Evolutionary conservation across 805 yeast genomes (phyloP).

Genomic region (Starmerella sp.): DNA sequence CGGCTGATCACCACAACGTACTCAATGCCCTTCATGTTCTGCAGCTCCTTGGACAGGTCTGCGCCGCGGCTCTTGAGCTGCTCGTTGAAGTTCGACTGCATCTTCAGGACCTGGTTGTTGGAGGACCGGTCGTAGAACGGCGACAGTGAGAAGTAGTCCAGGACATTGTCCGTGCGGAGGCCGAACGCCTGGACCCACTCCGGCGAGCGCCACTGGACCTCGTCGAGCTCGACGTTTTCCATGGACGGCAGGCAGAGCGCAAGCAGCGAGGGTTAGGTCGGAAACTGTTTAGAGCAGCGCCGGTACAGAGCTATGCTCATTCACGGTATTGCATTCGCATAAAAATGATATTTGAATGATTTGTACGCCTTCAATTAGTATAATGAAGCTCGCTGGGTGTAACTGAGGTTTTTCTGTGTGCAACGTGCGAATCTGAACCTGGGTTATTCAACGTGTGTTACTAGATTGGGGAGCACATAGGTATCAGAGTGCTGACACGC

Average conservation of each 20-base stretch:
- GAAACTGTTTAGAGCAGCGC: neutral
- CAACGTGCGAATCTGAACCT: too few relatives aligned
- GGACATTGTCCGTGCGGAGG: conserved; percentile 74
- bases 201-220: conserved; percentile 93
- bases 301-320: neutral
- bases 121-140: conserved; percentile 93
- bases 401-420: too few relatives aligned
- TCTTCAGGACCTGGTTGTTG: conserved; percentile 84
- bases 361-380: neutral
- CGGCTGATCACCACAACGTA: conserved; percentile 61
- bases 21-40: conserved; percentile 76
- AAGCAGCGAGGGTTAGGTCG: neutral
- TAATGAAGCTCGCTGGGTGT: too few relatives aligned
- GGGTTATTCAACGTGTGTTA: too few relatives aligned
- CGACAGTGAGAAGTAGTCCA: conserved; percentile 85
- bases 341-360: neutral
- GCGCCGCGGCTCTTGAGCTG: conserved; percentile 31
- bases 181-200: conserved; percentile 90
- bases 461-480: too few relatives aligned
- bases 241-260: neutral
- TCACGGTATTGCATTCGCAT: neutral
- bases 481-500: too few relatives aligned
- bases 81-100: conserved; percentile 83
- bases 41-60: conserved; percentile 45
- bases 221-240: conserved; percentile 44